Evolutionary conservation across 805 yeast species (phyloP), one percentile per base, ranked within the genome.

Genomic region (Komagataella populi): DNA sequence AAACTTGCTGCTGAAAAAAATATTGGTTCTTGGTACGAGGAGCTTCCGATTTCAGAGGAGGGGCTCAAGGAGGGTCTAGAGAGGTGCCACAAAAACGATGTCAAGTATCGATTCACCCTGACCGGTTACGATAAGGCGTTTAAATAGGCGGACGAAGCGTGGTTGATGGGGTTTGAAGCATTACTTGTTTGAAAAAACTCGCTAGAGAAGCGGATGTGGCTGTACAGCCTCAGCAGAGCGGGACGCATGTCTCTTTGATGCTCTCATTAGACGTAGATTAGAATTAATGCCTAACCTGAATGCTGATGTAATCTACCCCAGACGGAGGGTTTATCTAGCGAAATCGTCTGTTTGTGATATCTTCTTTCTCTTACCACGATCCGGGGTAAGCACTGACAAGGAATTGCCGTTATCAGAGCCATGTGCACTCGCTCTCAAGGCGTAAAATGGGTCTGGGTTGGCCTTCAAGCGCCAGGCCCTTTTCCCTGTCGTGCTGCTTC

Each of bases 11-110:
- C 76, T 18, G 72, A 80, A 57, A 71, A 81, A 57, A 66, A 71
- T 46, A 70, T 84, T 60, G 71, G 68, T 52, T 80, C 87, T 20
- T 81, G 85, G 83, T 72, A 77, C 50, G 87, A 83, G 66, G 69
- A 71, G 23, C 67, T 83, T 49, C 77, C 78, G 23, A 72, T 82
- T 56, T 65, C 69, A 50, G 81, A 71, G 56, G 76, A 67, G 47
- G 76, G 76, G 58, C 78, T 79, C 49, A 69, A 73, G 44, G 68
- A 73, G 57, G 86, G 80, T 2, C 72, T 83, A 62, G 72, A 73
- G 46, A 76, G 78, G 61, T 70, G 78, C 51, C 72, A 74, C 52
- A 54, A 65, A 18, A 80, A 82, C 59, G 81, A 80, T 54, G 81
- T 80, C 48, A 75, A 76, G 57, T 83, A 81, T 63, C 75, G 88